These are phyloP conservation scores for Iberis pinnata DNA, from an alignment of 345 rosid species.

Conservation along the genomic window DNA sequence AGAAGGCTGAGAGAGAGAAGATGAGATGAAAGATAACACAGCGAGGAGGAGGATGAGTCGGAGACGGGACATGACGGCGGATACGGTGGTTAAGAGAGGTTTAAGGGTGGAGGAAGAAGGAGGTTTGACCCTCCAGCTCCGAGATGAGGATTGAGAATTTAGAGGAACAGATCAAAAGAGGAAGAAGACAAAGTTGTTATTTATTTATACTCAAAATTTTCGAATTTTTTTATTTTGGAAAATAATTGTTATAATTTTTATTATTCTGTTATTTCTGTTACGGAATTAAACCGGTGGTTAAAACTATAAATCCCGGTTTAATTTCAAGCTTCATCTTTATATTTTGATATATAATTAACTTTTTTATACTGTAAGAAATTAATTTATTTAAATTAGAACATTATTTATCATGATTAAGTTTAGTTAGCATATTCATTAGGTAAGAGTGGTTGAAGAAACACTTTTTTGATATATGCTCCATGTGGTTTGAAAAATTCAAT, in stretches of 20 bases:
- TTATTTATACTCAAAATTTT: slow-evolving; percentile 2
- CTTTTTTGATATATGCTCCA: too few relatives aligned
- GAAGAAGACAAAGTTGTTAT: background rate
- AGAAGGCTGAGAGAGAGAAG: slow-evolving; percentile 39
- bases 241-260: slow-evolving; percentile 1
- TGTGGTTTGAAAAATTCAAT: too few relatives aligned
- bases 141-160: slow-evolving; percentile 27
- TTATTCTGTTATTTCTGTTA: slow-evolving; percentile 28
- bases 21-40: slow-evolving; percentile 31
- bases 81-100: slow-evolving; percentile 7
- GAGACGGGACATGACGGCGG: slow-evolving; percentile 30
- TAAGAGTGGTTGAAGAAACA: too few relatives aligned
- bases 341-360: too few relatives aligned
- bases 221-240: background rate
- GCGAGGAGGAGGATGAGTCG: slow-evolving; percentile 24
- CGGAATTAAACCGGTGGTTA: slow-evolving; percentile 3
- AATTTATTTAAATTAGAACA: too few relatives aligned
- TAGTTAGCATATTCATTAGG: too few relatives aligned
- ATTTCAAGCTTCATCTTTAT: too few relatives aligned
- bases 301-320: background rate
- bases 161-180: slow-evolving; percentile 25
- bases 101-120: slow-evolving; percentile 37
- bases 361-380: too few relatives aligned
- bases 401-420: too few relatives aligned
- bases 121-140: slow-evolving; percentile 35